Evolutionary conservation across 2,329 filamentous ascomycete genomes (phyloP).

Genomic region (Aspergillus fructus): DNA sequence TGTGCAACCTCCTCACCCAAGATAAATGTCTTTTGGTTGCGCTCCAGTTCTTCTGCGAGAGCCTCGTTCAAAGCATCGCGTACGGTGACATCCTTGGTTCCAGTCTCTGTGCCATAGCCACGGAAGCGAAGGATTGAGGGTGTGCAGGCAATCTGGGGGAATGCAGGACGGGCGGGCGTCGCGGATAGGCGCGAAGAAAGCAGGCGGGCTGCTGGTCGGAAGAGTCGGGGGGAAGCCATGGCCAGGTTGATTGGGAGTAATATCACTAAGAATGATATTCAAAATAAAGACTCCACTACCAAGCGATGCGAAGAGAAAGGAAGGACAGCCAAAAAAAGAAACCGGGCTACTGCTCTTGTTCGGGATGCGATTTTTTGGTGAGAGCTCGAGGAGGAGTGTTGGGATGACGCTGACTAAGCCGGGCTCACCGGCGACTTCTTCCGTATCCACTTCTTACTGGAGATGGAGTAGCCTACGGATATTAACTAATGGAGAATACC

Average conservation of each 20-base stretch:
- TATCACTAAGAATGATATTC: slow-evolving; percentile 18
- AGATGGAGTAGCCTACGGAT: too few relatives aligned
- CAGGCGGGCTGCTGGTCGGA: slow-evolving; percentile 64
- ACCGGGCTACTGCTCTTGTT: slow-evolving; percentile 15
- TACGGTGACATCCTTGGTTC: slow-evolving; percentile 90
- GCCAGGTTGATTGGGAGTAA: slow-evolving; percentile 35
- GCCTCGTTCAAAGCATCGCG: slow-evolving; percentile 97
- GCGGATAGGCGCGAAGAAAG: slow-evolving; percentile 55
- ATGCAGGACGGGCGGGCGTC: slow-evolving; percentile 48
- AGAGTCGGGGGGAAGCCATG: slow-evolving; percentile 62
- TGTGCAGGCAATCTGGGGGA: slow-evolving; percentile 51
- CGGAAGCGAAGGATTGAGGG: slow-evolving; percentile 50
- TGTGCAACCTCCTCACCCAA: slow-evolving; percentile 98
- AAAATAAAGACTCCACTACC: slow-evolving; percentile 8
- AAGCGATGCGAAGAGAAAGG: slow-evolving; percentile 10
- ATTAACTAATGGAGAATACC: slow-evolving; percentile 9
- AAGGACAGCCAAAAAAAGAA: slow-evolving; percentile 11
- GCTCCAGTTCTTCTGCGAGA: slow-evolving; percentile 93
- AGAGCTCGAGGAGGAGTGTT: slow-evolving; percentile 33
- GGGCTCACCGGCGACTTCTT: slow-evolving; percentile 37
- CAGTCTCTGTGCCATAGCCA: slow-evolving; percentile 58
- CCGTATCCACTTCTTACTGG: slow-evolving; percentile 17
- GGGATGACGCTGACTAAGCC: slow-evolving; percentile 35
- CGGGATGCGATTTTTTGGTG: slow-evolving; percentile 23
- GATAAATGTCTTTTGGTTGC: slow-evolving; percentile 91